These are phyloP conservation scores for Podila epigama DNA, from an alignment of 192 early-diverging fungal species.

Conservation along the genomic window DNA sequence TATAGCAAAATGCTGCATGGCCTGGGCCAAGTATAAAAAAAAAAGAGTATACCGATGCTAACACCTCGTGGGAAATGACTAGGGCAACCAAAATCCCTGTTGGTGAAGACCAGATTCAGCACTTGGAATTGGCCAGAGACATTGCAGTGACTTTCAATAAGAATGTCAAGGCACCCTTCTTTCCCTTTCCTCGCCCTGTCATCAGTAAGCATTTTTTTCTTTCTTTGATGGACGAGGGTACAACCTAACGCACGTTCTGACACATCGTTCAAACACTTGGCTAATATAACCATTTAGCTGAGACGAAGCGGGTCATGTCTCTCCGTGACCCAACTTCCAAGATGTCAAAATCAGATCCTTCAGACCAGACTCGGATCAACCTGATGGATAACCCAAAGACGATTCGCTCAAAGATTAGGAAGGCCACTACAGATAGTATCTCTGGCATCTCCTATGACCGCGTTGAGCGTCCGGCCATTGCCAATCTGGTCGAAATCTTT, in stretches of 20 bases:
- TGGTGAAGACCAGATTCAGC: constrained; percentile 93
- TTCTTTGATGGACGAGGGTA: no score
- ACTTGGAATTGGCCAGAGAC: constrained; percentile 88
- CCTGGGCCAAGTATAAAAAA: no score
- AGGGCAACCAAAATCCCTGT: constrained; percentile 87
- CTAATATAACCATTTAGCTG: constrained; percentile 4
- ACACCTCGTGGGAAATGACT: no score
- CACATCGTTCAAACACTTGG: no score
- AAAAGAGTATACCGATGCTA: no score
- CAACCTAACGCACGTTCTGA: no score
- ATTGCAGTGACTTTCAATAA: constrained; percentile 82
- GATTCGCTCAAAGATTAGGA: constrained; percentile 73
- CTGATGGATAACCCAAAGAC: constrained; percentile 71
- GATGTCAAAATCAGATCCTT: constrained; percentile 90
- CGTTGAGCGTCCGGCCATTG: constrained; percentile 75
- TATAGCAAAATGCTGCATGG: no score
- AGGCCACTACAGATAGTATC: constrained; percentile 74
- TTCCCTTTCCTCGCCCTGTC: constrained; percentile 72
- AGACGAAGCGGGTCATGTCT: constrained; percentile 86
- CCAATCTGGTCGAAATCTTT: constrained; percentile 85
- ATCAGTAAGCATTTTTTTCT: constrained; percentile 56
- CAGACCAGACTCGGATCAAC: constrained; percentile 76
- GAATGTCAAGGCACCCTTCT: constrained; percentile 63
- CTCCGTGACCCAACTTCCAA: constrained; percentile 76
- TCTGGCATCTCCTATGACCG: constrained; percentile 78